phyloP scores from a whole-genome alignment of 768 basidiomycete species.

The Mycena leptocephala region DNA sequence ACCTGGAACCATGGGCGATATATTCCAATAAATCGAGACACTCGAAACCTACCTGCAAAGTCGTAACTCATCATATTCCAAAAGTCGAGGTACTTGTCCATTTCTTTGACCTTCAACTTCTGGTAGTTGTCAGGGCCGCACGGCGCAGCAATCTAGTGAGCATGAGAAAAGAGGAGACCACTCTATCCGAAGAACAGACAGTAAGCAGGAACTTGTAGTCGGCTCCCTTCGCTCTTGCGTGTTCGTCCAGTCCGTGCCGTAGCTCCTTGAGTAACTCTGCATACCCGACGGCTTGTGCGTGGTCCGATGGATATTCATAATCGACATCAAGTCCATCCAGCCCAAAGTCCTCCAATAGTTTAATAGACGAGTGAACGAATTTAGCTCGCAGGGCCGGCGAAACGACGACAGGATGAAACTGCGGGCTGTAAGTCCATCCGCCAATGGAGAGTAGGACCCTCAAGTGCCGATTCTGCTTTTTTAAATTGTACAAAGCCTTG shows the following conservation, averaged over 20 bases:
- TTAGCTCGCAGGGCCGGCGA: conserved; percentile 72
- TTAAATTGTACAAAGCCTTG: conserved; percentile 93
- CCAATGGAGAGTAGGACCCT: conserved; percentile 92
- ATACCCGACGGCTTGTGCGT: conserved; percentile 87
- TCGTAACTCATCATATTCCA: conserved; percentile 99
- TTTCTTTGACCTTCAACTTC: conserved; percentile 84
- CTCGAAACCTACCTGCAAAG: not conserved
- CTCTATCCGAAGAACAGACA: conserved; percentile 58
- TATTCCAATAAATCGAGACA: no score
- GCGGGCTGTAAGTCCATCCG: conserved; percentile 94
- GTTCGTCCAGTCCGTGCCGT: conserved; percentile 81
- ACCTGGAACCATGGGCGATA: conserved; percentile 56
- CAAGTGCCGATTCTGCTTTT: conserved; percentile 87
- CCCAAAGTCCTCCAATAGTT: conserved; percentile 91
- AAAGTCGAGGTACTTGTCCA: conserved; percentile 92
- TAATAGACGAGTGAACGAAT: conserved; percentile 88
- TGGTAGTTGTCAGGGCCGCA: conserved; percentile 92
- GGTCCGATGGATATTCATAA: conserved; percentile 92
- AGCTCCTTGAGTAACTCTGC: conserved; percentile 86
- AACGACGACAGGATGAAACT: conserved; percentile 73
- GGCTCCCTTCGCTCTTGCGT: conserved; percentile 72
- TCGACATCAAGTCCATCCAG: conserved; percentile 94
- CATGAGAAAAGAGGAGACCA: conserved; percentile 15
- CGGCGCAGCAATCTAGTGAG: conserved; percentile 87
- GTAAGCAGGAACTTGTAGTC: conserved; percentile 82